Percentiles rank a stretch among this genome's conserved stretches.
phyloP scores from a whole-genome alignment of 106 monocot genomes.

The Dioscorea alata region DNA sequence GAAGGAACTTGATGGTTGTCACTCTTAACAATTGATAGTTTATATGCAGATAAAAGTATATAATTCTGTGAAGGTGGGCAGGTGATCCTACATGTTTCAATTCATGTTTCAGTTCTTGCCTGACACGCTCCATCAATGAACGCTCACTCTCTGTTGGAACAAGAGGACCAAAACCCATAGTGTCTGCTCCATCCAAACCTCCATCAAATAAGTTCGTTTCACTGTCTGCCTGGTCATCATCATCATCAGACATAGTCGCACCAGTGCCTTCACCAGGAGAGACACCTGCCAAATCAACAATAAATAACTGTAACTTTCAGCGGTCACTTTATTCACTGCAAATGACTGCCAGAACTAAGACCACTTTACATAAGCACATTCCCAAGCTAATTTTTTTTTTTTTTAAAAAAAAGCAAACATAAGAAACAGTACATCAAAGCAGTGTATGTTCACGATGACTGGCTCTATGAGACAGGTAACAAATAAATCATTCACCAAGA shows the following conservation, averaged over 20 bases:
- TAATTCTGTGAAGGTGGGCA: no score
- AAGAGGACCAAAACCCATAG: conserved; percentile 46
- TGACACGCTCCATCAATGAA: conserved; percentile 37
- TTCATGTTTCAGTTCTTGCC: conserved; percentile 42
- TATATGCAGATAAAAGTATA: no score
- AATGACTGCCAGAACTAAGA: no score
- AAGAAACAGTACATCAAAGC: no score
- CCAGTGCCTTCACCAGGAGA: conserved; percentile 39
- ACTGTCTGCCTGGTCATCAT: conserved; percentile 31
- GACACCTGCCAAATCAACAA: conserved; percentile 12
- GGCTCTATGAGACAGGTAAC: no score
- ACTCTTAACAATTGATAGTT: neutral
- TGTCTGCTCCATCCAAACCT: conserved; percentile 24
- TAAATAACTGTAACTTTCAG: no score
- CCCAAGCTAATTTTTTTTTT: no score
- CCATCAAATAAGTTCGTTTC: conserved; percentile 27
- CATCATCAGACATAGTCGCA: conserved; percentile 44
- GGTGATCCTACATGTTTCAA: conserved; percentile 38
- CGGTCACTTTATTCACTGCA: no score
- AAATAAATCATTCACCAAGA: no score
- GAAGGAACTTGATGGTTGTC: neutral
- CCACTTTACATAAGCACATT: no score
- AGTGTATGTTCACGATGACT: no score
- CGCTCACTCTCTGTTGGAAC: conserved; percentile 31
- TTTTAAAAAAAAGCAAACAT: no score